These are phyloP conservation scores for Galeopsis tetrahit DNA, from an alignment of 257 asterid species.

Conservation along the genomic window DNA sequence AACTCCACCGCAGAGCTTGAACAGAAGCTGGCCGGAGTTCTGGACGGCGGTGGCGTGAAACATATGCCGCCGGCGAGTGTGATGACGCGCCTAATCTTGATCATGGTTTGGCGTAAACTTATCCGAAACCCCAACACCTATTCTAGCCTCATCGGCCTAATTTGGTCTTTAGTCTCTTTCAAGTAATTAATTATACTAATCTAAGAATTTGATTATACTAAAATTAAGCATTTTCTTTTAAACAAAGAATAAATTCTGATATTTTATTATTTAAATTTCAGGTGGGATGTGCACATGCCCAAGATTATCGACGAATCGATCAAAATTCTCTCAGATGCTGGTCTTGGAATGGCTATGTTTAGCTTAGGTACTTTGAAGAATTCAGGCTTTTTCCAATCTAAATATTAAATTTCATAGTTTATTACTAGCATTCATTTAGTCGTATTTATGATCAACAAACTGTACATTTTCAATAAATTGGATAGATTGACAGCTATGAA, in stretches of 20 bases:
- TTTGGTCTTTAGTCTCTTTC: slow-evolving; percentile 81
- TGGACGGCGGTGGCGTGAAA: slow-evolving; percentile 55
- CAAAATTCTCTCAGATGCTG: slow-evolving; percentile 86
- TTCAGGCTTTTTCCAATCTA: too few species aligned
- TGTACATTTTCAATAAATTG: background rate
- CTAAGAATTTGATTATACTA: background rate
- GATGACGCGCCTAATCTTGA: slow-evolving; percentile 90
- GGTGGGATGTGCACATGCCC: slow-evolving; percentile 96
- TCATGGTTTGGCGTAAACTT: slow-evolving; percentile 99
- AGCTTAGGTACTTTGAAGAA: slow-evolving; percentile 37
- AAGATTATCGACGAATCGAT: slow-evolving; percentile 64
- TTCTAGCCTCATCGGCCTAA: slow-evolving; percentile 90
- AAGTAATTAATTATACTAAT: slow-evolving; percentile 41
- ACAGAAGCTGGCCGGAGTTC: slow-evolving; percentile 46
- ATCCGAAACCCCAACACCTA: slow-evolving; percentile 97
- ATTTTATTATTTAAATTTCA: slow-evolving; percentile 29
- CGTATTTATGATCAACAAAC: too few species aligned
- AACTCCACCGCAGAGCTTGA: slow-evolving; percentile 53
- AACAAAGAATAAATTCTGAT: background rate
- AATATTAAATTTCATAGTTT: too few species aligned
- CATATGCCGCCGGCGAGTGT: slow-evolving; percentile 99
- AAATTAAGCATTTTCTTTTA: background rate
- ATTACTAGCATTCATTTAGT: too few species aligned
- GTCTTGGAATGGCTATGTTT: slow-evolving; percentile 99
- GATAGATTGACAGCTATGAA: background rate